phyloP scores from a whole-genome alignment of 176 grass and related monocot species.

The Oryza glaberrima region DNA sequence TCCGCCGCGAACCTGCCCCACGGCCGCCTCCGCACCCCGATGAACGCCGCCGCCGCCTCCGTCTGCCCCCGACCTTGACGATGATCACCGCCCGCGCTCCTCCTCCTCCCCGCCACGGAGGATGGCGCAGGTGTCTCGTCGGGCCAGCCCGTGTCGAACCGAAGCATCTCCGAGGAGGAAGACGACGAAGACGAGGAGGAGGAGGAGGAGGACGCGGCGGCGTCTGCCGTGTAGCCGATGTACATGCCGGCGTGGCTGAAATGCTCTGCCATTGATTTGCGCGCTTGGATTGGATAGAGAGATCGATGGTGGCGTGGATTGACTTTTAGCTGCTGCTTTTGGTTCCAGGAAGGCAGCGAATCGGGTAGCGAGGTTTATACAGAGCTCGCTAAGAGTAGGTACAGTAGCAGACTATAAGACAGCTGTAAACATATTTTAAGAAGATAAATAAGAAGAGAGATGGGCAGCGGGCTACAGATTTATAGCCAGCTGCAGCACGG shows the following conservation, averaged over 20 bases:
- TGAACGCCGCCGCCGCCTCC: background rate
- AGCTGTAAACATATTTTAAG: no score
- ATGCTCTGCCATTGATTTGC: background rate
- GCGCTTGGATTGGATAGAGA: background rate
- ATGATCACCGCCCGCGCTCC: background rate
- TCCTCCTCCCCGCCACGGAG: no score
- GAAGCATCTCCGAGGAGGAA: background rate
- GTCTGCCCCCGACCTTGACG: no score
- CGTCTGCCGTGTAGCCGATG: background rate
- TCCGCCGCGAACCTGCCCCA: background rate
- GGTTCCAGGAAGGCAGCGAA: background rate
- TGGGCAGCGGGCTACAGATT: no score
- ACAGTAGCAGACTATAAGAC: no score
- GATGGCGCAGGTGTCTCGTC: background rate
- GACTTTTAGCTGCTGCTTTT: background rate
- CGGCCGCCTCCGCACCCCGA: conserved; percentile 3
- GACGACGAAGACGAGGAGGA: background rate
- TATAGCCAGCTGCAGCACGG: no score
- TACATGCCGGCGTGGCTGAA: background rate
- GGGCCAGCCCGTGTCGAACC: background rate
- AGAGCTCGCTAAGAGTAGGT: background rate
- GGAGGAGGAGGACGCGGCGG: background rate
- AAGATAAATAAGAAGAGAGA: no score
- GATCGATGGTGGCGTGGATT: background rate
- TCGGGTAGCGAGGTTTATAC: background rate